A percentile compares a stretch with the other conserved stretches of the same genome.
These are phyloP conservation scores for Clonostachys sp. DNA, from an alignment of 2,329 filamentous ascomycete species.

Conservation along the genomic window DNA sequence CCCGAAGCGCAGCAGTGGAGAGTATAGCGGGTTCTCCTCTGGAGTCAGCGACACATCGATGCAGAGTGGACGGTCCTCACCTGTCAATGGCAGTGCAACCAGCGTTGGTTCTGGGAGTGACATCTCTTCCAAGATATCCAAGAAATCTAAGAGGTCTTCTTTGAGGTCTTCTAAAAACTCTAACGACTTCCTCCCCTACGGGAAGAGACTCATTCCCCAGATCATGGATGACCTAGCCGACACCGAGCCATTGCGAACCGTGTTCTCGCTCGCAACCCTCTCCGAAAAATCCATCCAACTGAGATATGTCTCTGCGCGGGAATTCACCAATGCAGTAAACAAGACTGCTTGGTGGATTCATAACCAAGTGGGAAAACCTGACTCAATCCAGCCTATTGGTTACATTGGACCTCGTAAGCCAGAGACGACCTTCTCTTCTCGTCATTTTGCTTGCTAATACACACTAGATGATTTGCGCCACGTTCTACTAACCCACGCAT, in stretches of 20 bases:
- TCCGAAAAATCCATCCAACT: constrained; percentile 8
- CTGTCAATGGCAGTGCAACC: no score
- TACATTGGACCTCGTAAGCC: constrained; percentile 26
- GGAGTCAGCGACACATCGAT: no score
- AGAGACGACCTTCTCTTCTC: no score
- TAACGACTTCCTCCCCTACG: constrained; percentile 4
- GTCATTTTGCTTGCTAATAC: neutral
- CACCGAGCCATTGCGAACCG: constrained; percentile 13
- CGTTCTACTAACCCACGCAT: constrained; percentile 18
- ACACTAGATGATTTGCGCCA: constrained; percentile 20
- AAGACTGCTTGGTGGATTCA: constrained; percentile 22
- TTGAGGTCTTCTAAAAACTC: constrained; percentile 10
- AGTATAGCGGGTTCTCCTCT: no score
- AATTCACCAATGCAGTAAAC: constrained; percentile 16
- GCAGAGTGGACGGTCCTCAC: no score
- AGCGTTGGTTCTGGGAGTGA: constrained; percentile 15
- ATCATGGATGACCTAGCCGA: constrained; percentile 18
- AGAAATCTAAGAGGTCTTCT: constrained; percentile 18
- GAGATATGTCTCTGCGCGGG: constrained; percentile 12
- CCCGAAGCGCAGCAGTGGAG: constrained; percentile 1
- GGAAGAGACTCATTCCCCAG: constrained; percentile 16
- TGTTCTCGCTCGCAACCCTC: constrained; percentile 14
- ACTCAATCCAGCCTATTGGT: constrained; percentile 12
- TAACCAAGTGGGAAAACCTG: constrained; percentile 8
- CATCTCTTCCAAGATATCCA: constrained; percentile 14